Evolutionary conservation across 441 rosid species (phyloP), one percentile per base, ranked within the genome.

Genomic region (Erysimum cheiri): DNA sequence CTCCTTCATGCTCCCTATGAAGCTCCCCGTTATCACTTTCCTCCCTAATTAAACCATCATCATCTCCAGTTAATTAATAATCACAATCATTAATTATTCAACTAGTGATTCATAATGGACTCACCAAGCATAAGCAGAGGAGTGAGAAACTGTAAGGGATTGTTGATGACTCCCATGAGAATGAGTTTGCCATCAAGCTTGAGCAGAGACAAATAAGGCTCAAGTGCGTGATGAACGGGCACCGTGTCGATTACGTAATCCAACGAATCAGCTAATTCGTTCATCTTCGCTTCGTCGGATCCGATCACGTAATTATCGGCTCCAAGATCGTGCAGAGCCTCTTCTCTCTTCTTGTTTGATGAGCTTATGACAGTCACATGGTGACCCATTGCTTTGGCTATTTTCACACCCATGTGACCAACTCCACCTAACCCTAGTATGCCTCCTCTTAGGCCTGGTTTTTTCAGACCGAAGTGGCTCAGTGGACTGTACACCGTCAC

Each of bases 341-440:
- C 93, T 63, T 50, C 73, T 76, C 74, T 80, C 63, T 88, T 88
- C 85, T 82, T 83, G 55, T 84, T 80, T 13, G 93, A 85, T 48
- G 93, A 88, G 86, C 93, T 88, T 15, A 85, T 88, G 50, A 88
- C 90, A 0, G 89, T 88, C 13, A 88, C 85, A 48, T 83, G 90
- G 74, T 88, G 93, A 66, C 93, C 90, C 87, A 88, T 83, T 57
- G 90, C 90, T 72, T 88, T 88, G 5, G 93, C 90, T 31, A 88
- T 76, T 60, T 80, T 80, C 81, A 88, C 90, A 24, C 90, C 93
- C 93, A 88, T 85, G 81, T 88, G 93, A 3, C 93, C 93, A 5
- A 88, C 93, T 53, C 93, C 93, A 55, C 93, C 93, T 47, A 88
- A 78, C 58, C 93, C 90, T 69, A 88, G 53, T 17, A 88, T 80